Conservation (phyloP, 148 eudicot genomes). For the Vaccinium darrowii region DNA sequence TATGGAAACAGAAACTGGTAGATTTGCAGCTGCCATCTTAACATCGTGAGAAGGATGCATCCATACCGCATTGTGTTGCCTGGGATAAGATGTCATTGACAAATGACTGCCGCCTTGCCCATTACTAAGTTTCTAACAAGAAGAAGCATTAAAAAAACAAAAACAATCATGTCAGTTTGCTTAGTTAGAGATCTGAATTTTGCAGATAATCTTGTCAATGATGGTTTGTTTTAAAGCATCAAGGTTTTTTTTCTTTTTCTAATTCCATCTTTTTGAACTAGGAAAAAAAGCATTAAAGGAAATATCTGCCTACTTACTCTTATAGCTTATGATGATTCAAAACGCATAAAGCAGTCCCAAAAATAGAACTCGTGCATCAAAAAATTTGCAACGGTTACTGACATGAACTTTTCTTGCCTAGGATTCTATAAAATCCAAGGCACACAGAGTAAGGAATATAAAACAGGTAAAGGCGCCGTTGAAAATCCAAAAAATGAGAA, state of each 20-base stretch:
- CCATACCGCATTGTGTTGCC: constrained; percentile 24
- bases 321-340: background rate
- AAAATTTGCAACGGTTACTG: background rate
- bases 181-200: background rate
- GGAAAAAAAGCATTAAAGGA: background rate
- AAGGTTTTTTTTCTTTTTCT: background rate
- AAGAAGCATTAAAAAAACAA: background rate
- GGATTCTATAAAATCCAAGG: background rate
- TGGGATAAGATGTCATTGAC: constrained; percentile 13
- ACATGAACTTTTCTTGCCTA: background rate
- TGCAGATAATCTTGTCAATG: background rate
- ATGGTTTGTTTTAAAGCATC: background rate
- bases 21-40: constrained; percentile 18
- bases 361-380: background rate
- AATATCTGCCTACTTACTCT: background rate
- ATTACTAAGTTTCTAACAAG: constrained; percentile 14
- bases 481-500: background rate
- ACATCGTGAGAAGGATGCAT: constrained; percentile 15
- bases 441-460: too few relatives aligned
- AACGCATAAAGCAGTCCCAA: background rate
- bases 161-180: background rate
- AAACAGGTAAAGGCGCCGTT: background rate
- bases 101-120: constrained; percentile 21
- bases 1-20: constrained; percentile 19
- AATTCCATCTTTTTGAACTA: background rate